Evolutionary conservation across 1,139 yeast genomes (phyloP).

Genomic region (Zygosaccharomyces pseudobailii): DNA sequence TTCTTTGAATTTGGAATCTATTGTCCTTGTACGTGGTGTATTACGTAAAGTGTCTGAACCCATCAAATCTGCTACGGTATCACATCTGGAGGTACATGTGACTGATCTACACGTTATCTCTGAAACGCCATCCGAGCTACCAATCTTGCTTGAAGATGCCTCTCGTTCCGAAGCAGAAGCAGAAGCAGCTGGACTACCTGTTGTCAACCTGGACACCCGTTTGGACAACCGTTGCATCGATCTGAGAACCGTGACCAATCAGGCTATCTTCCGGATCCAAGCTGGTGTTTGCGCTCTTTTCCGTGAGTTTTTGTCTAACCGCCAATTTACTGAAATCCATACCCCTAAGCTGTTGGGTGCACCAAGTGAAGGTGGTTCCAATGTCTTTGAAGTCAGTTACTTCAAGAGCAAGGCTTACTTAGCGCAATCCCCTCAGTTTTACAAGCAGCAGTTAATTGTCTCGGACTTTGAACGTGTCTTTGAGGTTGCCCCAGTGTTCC

Average conservation of each 20-base stretch:
- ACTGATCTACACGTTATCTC: conserved; percentile 69
- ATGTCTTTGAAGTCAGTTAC: conserved; percentile 88
- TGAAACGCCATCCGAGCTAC: conserved; percentile 89
- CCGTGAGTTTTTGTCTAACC: conserved; percentile 72
- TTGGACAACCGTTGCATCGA: conserved; percentile 94
- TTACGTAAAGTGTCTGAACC: conserved; percentile 82
- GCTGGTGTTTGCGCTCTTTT: conserved; percentile 84
- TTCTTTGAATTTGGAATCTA: conserved; percentile 77
- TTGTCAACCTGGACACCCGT: conserved; percentile 93
- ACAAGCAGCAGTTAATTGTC: conserved; percentile 96
- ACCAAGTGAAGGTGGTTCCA: conserved; percentile 96
- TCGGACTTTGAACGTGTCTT: conserved; percentile 95
- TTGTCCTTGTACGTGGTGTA: conserved; percentile 83
- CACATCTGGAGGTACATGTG: conserved; percentile 81
- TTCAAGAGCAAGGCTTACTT: conserved; percentile 89
- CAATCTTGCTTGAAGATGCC: conserved; percentile 94
- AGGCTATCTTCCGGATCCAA: conserved; percentile 92
- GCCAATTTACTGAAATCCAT: conserved; percentile 82
- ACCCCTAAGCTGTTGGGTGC: conserved; percentile 95
- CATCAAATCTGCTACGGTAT: conserved; percentile 86
- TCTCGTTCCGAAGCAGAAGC: conserved; percentile 93
- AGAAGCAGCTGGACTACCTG: conserved; percentile 84
- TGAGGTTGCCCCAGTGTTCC: conserved; percentile 95
- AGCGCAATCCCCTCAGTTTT: conserved; percentile 97
- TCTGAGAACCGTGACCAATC: conserved; percentile 93